Evolutionary conservation across 108 stramenopile species (phyloP), one percentile per base, ranked within the genome.

Genomic region (Cyclotella sp.): DNA sequence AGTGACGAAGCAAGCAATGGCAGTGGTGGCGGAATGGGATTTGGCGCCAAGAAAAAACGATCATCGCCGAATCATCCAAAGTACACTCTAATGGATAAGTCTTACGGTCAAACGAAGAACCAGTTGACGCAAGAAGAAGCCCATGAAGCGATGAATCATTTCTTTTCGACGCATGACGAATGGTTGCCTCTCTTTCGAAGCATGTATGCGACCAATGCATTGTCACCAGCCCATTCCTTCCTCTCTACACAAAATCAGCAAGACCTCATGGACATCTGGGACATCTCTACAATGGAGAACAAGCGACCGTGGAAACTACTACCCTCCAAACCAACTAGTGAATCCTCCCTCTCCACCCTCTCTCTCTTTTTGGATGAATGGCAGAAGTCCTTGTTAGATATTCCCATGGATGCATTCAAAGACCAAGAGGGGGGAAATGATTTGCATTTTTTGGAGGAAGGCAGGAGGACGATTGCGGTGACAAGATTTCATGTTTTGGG

Each of bases 361-460:
- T 73, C 82, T 9, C 46, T 34, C 0, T 88, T 90, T 59, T 79
- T 92, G 53, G 88, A 92, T 67, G 66, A 55, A 49, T 84, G 89
- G 84, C 89, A 92, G 68, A 63, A 52, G 34, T 72, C 77, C 15
- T 67, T 92, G 0, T 54, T 88, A 16, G 89, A 90, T 41, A 90
- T 92, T 57, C 91, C 91, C 9, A 73, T 90, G 0, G 83, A 83
- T 57, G 85, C 87, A 52, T 21, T 72, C 15, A 61, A 39, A 39
- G 34, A 61, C 19, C 7, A 34, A 3, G 41, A 70, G 61, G 89
- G 88, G 19, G 82, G 82, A 15, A 80, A 87, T 63, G 91, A 93
- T 73, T 21, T 88, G 46, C 91, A 89, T 51, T 93, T 93, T 68
- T 54, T 93, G n/a, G 89, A 93, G 72, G 91, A 93, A 79, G 91